Conservation (phyloP, 2,329 filamentous ascomycete genomes). For the Pestalotiopsis sp. region DNA sequence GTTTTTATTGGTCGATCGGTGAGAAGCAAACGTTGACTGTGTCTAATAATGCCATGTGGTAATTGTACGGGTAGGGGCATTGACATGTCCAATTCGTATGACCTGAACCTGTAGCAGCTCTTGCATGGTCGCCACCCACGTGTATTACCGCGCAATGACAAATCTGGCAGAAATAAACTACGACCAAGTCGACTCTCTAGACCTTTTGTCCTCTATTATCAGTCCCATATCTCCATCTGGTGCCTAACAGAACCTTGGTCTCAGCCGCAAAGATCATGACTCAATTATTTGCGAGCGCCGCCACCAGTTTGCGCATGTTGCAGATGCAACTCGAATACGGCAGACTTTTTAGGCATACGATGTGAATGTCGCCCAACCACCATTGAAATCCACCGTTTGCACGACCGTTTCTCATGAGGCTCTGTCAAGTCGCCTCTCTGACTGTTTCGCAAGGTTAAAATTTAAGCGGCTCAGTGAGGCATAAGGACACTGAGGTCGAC, state of each 20-base stretch:
- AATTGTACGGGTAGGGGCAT: too few relatives aligned
- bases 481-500: background rate
- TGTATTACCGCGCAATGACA: too few relatives aligned
- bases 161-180: background rate
- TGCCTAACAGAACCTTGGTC: background rate
- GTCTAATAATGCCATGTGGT: too few relatives aligned
- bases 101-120: too few relatives aligned
- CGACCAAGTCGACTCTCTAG: background rate
- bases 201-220: background rate
- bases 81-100: too few relatives aligned
- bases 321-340: background rate
- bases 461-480: background rate
- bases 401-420: background rate
- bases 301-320: background rate
- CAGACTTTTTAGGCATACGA: background rate
- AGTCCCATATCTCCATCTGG: background rate
- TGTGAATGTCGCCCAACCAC: background rate
- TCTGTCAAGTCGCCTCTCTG: background rate
- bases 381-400: background rate
- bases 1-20: background rate
- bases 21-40: background rate
- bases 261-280: background rate
- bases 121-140: too few relatives aligned
- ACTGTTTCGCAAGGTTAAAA: background rate
- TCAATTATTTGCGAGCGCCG: background rate